Evolutionary conservation across 1,284 basidiomycete species (phyloP).

Genomic region (Wallemia hederae): DNA sequence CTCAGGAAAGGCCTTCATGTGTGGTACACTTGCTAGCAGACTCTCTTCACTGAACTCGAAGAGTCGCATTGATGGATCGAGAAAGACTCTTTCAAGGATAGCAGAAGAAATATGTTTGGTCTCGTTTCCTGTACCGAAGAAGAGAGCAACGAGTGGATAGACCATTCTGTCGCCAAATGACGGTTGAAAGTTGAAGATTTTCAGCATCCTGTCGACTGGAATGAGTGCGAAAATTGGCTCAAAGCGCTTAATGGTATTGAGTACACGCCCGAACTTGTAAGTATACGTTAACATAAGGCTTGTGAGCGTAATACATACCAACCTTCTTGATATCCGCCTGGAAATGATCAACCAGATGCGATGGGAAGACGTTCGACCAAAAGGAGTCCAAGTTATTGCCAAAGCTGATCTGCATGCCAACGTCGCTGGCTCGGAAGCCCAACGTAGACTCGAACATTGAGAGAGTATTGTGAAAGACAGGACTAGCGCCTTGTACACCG

Average conservation of each 20-base stretch:
- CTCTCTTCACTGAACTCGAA: constrained; percentile 2
- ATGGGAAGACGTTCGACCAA: constrained; percentile 36
- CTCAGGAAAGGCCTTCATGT: constrained; percentile 17
- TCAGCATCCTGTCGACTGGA: constrained; percentile 28
- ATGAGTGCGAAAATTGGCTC: constrained; percentile 30
- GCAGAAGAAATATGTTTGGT: constrained; percentile 29
- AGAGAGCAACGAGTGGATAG: constrained; percentile 27
- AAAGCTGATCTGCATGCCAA: not conserved
- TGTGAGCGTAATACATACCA: not conserved
- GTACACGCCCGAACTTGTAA: not conserved
- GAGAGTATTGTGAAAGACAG: not conserved
- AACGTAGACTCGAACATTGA: not conserved
- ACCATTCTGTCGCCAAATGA: constrained; percentile 29
- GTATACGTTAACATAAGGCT: not conserved
- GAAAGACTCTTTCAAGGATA: constrained; percentile 28
- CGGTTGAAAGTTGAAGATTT: constrained; percentile 24
- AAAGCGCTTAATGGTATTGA: constrained; percentile 8
- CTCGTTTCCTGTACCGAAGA: constrained; percentile 28
- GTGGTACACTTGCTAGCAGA: constrained; percentile 4
- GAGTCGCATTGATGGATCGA: constrained; percentile 27
- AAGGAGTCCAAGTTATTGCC: constrained; percentile 15
- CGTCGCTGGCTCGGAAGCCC: not conserved
- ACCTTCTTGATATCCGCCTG: constrained; percentile 23
- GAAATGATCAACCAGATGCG: constrained; percentile 24
- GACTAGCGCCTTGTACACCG: not conserved